Base-by-base conservation (phyloP, 23 red algal genomes). In the Gracilaria caudata region DNA sequence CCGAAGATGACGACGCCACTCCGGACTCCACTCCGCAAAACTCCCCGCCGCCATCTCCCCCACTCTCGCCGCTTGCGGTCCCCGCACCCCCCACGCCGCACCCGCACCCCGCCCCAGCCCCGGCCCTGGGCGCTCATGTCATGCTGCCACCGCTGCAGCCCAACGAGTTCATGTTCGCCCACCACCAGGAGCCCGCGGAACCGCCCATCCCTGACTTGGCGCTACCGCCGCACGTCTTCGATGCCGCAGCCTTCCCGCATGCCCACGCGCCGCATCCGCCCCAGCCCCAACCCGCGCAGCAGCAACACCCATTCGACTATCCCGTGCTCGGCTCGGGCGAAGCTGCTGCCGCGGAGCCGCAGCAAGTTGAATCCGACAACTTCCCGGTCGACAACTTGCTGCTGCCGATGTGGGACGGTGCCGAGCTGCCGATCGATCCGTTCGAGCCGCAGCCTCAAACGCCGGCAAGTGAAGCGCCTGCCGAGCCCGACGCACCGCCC, bases 1-100 rank as follows among this genome's bases (percentile, higher is more conserved):
- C 37, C 40, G 80, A 84, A 3, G 51, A 81, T 29, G 80, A 84
- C 21, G 24, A 81, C 24, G 20, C 65, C 32, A 71, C 65, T 14
- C 65, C 65, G 65, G 32, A 71, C 23, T 71, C 65, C 65, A 71
- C 65, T 13, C 65, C 65, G 65, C 9, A 71, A 2, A 71, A 71
- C 37, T 71, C 65, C 17, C 65, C 65, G 9, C 63, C 40, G 5
- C 10, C 74, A 1, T 58, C 44, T 23, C 58, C 63, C 23, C 38
- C 56, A 13, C 41, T 58, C 10, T 13, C 46, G 1, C 3, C 74
- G 6, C 46, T 36, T 30, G 44, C 35, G 4, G 29, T 8, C 74
- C 40, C 74, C 45, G 74, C 74, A 12, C 12, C 17, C 0, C 34
- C 74, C 45, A 0, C 45, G 6, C 44, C 40, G 3, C 21, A 36